Conservation (phyloP, 2,329 filamentous ascomycete genomes). For the Arthrinium phaeospermum region DNA sequence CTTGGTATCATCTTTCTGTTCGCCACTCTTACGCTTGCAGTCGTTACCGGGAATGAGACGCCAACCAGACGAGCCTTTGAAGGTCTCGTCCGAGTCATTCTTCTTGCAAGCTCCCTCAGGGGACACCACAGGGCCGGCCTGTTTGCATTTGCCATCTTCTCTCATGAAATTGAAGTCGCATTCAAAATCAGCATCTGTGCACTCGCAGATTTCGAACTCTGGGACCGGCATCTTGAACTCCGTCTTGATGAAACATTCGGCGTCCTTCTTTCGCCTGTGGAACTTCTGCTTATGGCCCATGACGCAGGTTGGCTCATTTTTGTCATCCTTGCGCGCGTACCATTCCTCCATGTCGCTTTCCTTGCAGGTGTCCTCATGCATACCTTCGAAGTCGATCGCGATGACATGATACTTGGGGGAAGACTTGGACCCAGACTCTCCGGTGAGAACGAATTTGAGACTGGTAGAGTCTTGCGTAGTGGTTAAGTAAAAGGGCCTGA, state of each 20-base stretch:
- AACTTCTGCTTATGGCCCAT: conserved; percentile 97
- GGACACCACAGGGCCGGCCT: conserved; percentile 63
- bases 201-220: conserved; percentile 77
- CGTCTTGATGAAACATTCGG: conserved; percentile 86
- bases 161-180: conserved; percentile 92
- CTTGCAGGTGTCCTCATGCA: conserved; percentile 81
- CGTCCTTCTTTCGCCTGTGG: conserved; percentile 81
- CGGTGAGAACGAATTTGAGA: conserved; percentile 85
- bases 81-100: conserved; percentile 70
- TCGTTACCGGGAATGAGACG: conserved; percentile 85
- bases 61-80: conserved; percentile 88
- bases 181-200: conserved; percentile 85
- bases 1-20: conserved; percentile 69
- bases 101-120: conserved; percentile 77
- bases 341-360: conserved; percentile 84
- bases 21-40: conserved; percentile 66
- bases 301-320: conserved; percentile 83
- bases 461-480: conserved; percentile 93
- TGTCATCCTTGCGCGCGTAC: conserved; percentile 80
- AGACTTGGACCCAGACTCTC: conserved; percentile 57
- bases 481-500: conserved; percentile 76
- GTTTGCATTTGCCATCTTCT: conserved; percentile 72
- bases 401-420: conserved; percentile 67
- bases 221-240: conserved; percentile 81
- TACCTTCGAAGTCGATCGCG: conserved; percentile 80